Evolutionary conservation across 345 rosid genomes (phyloP).

Genomic region (Brassica rapa): DNA sequence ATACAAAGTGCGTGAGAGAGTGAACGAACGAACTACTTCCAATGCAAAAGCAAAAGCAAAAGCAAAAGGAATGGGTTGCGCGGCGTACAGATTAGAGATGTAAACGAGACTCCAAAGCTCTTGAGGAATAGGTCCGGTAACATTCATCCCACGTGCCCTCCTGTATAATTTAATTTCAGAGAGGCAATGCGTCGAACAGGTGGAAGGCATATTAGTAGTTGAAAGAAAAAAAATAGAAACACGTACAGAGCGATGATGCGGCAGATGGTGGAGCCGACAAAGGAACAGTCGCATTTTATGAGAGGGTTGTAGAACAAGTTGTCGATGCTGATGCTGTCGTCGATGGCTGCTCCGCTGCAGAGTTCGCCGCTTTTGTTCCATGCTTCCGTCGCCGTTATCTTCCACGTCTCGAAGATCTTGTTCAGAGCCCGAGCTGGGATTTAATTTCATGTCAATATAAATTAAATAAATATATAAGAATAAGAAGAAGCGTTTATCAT

Average conservation of each 20-base stretch:
- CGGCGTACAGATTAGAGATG: constrained; percentile 39
- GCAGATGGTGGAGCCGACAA: constrained; percentile 33
- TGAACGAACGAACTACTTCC: constrained; percentile 1
- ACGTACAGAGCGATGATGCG: constrained; percentile 38
- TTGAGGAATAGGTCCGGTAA: constrained; percentile 34
- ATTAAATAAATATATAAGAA: no score
- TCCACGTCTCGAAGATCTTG: constrained; percentile 54
- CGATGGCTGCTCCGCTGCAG: constrained; percentile 55
- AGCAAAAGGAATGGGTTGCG: not conserved
- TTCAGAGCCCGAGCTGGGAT: constrained; percentile 46
- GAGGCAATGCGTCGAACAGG: constrained; percentile 28
- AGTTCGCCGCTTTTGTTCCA: constrained; percentile 66
- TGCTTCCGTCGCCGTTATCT: constrained; percentile 16
- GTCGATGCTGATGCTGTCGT: constrained; percentile 27
- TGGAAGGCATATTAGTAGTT: not conserved
- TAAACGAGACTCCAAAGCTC: constrained; percentile 43
- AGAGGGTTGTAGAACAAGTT: constrained; percentile 43
- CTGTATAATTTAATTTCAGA: constrained; percentile 26
- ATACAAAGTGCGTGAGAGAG: not conserved
- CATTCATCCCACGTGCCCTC: constrained; percentile 35
- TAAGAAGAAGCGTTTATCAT: no score
- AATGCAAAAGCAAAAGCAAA: not conserved
- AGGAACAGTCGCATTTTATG: constrained; percentile 62
- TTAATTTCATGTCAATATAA: not conserved
- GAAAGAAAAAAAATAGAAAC: not conserved